These are phyloP conservation scores for Limnanthes douglasii DNA, from an alignment of 345 rosid species.

Conservation along the genomic window DNA sequence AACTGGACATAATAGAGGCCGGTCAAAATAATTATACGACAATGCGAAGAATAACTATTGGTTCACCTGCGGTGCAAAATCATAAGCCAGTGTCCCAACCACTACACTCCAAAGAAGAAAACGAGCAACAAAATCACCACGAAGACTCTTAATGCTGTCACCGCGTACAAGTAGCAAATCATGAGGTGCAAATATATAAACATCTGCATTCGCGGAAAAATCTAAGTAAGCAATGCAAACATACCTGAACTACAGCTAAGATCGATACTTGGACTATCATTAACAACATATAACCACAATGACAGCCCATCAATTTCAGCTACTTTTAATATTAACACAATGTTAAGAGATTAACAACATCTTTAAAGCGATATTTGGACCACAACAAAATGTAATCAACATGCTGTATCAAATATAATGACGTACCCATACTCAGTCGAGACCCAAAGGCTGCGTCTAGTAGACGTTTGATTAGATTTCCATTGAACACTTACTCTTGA, in stretches of 20 bases:
- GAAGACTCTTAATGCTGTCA: slow-evolving; percentile 34
- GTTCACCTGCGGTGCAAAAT: slow-evolving; percentile 82
- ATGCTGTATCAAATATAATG: neutral
- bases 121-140: slow-evolving; percentile 68
- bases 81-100: slow-evolving; percentile 61
- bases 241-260: neutral
- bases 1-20: too few relatives aligned
- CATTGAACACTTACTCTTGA: slow-evolving; percentile 21
- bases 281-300: neutral
- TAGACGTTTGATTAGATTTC: too few relatives aligned
- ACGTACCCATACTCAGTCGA: slow-evolving; percentile 45
- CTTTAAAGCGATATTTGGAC: neutral
- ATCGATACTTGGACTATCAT: neutral
- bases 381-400: neutral
- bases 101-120: slow-evolving; percentile 83
- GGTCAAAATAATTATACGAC: too few relatives aligned
- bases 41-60: too few relatives aligned
- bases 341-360: neutral
- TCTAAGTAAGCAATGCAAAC: neutral
- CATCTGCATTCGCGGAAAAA: neutral
- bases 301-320: neutral
- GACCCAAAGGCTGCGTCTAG: slow-evolving; percentile 26
- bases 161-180: slow-evolving; percentile 15
- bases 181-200: neutral
- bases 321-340: neutral